Evolutionary conservation across 2,329 filamentous ascomycete genomes (phyloP), one percentile per base, ranked within the genome.

Genomic region (Colletotrichum navitas): DNA sequence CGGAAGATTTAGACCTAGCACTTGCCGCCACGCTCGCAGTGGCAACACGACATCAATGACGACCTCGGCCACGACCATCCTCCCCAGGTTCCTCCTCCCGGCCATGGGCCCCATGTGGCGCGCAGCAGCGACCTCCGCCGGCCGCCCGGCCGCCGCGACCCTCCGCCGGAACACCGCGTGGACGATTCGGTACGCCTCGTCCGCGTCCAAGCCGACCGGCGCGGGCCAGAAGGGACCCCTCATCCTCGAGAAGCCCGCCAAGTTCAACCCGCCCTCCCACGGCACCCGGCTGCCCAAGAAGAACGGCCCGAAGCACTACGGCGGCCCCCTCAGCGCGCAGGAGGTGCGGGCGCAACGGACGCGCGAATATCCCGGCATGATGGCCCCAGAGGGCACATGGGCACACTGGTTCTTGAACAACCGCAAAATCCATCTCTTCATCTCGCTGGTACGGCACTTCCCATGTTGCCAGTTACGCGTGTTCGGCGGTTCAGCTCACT

Each of bases 191-290:
- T 72, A 82, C 74, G 80, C 80, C 45, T 83, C 81, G 52, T 76
- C 61, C 74, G 77, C 81, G 52, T 76, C 61, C 74, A 77, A 74
- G 76, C 76, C 69, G 49, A 32, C 45, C 29, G 56, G 26, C 12
- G 41, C 63, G 18, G 60, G 41, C 26, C 83, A 81, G 74, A 92
- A 92, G 78, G 68, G 59, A n/a, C 88, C 89, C 45, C 87, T 91
- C 73, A 88, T 94, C 6, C 91, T 99, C 74, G 93, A 93, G 77
- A 94, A 98, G 82, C 95, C 95, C 32, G 88, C 93, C 77, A 93
- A 92, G 80, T 98, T 97, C 86, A 93, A 93, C 59, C 95, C 96
- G 2, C 96, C 96, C 0, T 98, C 95, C 0, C 96, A 98, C 81
- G 92, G 93, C 16, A 85, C 92, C 29, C 87, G 92, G 8, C 87